phyloP scores from a whole-genome alignment of 805 yeast species.

The Suhomyces sp. region DNA sequence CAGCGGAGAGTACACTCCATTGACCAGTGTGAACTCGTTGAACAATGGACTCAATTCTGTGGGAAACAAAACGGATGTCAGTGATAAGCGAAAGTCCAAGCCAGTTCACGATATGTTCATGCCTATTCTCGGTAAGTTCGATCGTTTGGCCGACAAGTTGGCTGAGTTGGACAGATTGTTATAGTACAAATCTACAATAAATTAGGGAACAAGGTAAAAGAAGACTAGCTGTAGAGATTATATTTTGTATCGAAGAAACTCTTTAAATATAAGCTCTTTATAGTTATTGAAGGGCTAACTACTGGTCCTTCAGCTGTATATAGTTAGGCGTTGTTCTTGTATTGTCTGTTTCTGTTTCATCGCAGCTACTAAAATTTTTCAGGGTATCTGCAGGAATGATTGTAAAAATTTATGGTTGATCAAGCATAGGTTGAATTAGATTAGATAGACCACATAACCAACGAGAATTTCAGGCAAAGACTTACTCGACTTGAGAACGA shows the following conservation, averaged over 20 bases:
- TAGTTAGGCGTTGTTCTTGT: too few relatives aligned
- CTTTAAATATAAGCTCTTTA: too few relatives aligned
- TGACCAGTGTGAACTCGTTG: constrained; percentile 35
- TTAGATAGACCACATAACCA: background rate
- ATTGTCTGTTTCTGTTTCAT: background rate
- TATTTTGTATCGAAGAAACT: too few relatives aligned
- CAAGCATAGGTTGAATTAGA: background rate
- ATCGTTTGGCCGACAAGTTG: constrained; percentile 40
- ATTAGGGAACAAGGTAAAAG: too few relatives aligned
- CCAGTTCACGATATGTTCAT: constrained; percentile 53
- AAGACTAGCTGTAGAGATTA: background rate
- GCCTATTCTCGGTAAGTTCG: constrained; percentile 53
- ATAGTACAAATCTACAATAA: background rate
- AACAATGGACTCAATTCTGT: constrained; percentile 10
- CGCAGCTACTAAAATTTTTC: background rate
- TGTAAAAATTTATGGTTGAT: background rate
- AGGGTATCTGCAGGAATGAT: background rate
- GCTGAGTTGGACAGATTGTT: constrained; percentile 33
- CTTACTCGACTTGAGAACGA: background rate
- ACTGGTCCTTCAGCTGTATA: too few relatives aligned
- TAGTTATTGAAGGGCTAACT: too few relatives aligned
- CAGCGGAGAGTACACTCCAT: constrained; percentile 29
- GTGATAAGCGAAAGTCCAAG: constrained; percentile 23
- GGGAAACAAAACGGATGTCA: constrained; percentile 10
- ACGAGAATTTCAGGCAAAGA: background rate